These are phyloP conservation scores for Eucalyptus fibrosa DNA, from an alignment of 345 rosid species.

Conservation along the genomic window DNA sequence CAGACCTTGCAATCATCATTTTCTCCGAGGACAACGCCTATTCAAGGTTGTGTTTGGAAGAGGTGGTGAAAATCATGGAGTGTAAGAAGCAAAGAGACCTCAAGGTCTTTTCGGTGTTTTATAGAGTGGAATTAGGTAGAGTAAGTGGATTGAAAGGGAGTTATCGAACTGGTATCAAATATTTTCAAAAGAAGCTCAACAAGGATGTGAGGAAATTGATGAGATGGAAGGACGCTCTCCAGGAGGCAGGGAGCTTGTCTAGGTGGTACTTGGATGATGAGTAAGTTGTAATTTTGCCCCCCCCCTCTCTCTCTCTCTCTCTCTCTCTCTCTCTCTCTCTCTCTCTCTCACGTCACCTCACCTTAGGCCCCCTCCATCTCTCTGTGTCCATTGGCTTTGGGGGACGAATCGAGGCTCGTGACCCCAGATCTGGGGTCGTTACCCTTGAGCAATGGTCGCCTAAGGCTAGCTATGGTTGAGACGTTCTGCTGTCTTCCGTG, in stretches of 20 bases:
- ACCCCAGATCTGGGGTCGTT: too few species aligned
- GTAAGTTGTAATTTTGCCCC: neutral
- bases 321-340: neutral
- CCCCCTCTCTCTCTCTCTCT: neutral
- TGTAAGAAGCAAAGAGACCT: neutral
- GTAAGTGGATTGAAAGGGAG: neutral
- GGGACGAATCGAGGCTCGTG: too few species aligned
- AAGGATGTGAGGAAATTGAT: neutral
- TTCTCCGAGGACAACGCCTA: neutral
- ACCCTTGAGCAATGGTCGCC: too few species aligned
- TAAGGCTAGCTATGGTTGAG: too few species aligned
- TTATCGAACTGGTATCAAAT: neutral
- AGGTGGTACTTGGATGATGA: neutral
- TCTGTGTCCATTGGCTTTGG: too few species aligned
- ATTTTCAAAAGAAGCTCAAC: neutral
- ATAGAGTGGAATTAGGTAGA: neutral
- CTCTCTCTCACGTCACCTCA: too few species aligned
- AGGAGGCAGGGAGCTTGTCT: neutral
- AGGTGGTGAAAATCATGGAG: neutral
- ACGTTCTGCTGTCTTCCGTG: too few species aligned
- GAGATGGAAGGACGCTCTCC: neutral
- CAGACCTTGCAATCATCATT: neutral
- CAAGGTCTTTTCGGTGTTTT: neutral
- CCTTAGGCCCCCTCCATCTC: too few species aligned
- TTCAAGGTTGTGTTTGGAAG: neutral